Evolutionary conservation across 805 yeast species (phyloP), one percentile per base, ranked within the genome.

Genomic region (Teunomyces gatunensis): DNA sequence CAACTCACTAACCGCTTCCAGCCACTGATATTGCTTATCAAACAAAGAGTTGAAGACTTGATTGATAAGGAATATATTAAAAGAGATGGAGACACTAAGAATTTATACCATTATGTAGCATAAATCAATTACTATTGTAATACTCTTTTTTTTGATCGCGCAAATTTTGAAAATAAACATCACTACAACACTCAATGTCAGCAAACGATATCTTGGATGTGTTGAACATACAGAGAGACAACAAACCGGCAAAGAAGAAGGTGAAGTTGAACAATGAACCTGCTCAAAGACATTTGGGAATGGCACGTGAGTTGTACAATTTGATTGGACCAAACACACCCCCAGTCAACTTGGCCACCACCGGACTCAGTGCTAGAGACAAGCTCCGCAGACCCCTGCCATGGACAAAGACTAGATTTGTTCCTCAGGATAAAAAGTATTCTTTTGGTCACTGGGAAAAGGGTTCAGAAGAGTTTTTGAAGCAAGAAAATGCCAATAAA

Each of bases 241-340:
- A 69, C 1, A 64, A 63, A 35, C 75, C 73, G 15, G 64, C 69
- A 6, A 73, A 70, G 58, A 76, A 74, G 58, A 71, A 72, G 47
- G 73, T 67, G 43, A 71, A 65, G 41, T 55, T 58, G 13, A 49
- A 57, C 1, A 42, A 40, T 44, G 67, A 58, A 5, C 45, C 50
- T 12, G 52, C 57, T 6, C 58, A 56, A 3, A 58, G 69, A 42
- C 71, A 75, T 39, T 72, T 83, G 1, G 96, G 96, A 21, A 86
- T 92, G 81, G 91, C 88, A 52, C 78, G 98, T 55, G 99, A 94
- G 63, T 72, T 94, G 46, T 91, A 86, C 65, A 87, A 86, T 54
- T 75, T 95, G 45, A 72, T 94, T 35, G 99, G 99, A 4, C 91
- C 94, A 34, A 89, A 89, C 64, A 83, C 96, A 1, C 97, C 99